Base-by-base conservation (phyloP, 352 stramenopile genomes). In the Pythium phragmitis region DNA sequence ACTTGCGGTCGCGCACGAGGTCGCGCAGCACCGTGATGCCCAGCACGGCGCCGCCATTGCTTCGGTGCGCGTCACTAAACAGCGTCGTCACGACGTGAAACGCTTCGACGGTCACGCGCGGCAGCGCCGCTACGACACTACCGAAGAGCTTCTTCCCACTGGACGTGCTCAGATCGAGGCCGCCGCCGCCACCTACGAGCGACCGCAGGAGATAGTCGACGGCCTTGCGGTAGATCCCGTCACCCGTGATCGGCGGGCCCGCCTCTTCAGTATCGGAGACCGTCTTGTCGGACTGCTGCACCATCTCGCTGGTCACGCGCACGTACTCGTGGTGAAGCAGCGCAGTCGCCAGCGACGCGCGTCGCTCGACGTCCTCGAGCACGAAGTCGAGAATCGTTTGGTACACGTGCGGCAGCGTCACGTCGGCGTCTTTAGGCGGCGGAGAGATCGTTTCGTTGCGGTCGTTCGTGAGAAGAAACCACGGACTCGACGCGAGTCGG, bases 131-230 rank as follows among this genome's bases (percentile, higher is more conserved):
- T 26, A 94, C 64, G 30, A 90, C 55, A 13, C 33, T 58, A 14
- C 79, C 75, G 68, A 92, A 92, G 34, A 91, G 63, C 57, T 94
- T 94, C 43, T 85, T 84, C 57, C 87, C 82, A 8, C 71, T 77
- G 8, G 80, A 76, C 2, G 74, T 79, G 30, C 75, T 83, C 46
- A 91, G 14, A 68, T 89, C 80, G 56, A 89, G 68, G 57, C 73
- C 74, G 60, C 73, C 74, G 41, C 73, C 74, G 60, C 73, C 74
- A 36, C 73, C 72, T 12, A 68, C 57, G 23, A 89, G 60, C 0
- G 60, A 52, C 9, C 65, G 60, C 23, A 89, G 82, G 53, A 88
- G 85, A 39, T 91, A 89, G 36, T 68, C 65, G 11, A 84, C 67
- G 17, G 70, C 71, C 43, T 69, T 65, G 16, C 71, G 56, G 45